phyloP scores from a whole-genome alignment of 2,329 filamentous ascomycete species.

The Botrytis cinerea region DNA sequence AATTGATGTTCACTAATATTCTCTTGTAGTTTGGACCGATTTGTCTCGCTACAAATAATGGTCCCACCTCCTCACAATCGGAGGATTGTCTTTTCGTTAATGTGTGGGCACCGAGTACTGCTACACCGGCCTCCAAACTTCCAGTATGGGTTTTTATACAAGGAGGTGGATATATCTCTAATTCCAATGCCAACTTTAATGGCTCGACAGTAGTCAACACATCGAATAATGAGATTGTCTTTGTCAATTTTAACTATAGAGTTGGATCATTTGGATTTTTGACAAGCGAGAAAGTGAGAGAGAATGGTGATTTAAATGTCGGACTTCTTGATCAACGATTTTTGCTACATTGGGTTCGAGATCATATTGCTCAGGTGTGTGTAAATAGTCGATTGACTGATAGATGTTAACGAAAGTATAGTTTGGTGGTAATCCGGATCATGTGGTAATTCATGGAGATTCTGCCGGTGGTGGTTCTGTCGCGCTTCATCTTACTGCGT shows the following conservation, averaged over 20 bases:
- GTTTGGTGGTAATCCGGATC: constrained; percentile 49
- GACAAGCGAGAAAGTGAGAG: constrained; percentile 55
- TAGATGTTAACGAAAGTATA: constrained; percentile 20
- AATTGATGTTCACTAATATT: background rate
- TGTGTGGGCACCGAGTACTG: constrained; percentile 47
- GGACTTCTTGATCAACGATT: constrained; percentile 65
- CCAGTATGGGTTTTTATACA: constrained; percentile 58
- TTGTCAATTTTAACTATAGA: constrained; percentile 64
- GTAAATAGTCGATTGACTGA: background rate
- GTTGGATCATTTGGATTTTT: constrained; percentile 65
- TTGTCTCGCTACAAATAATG: constrained; percentile 20
- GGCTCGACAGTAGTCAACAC: constrained; percentile 49
- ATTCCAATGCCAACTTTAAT: constrained; percentile 56
- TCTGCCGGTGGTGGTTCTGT: constrained; percentile 52
- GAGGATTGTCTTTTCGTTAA: constrained; percentile 50
- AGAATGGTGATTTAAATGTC: constrained; percentile 60
- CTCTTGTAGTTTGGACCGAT: constrained; percentile 23
- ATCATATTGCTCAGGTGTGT: constrained; percentile 54
- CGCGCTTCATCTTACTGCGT: constrained; percentile 42
- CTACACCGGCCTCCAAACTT: constrained; percentile 47
- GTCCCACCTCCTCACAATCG: constrained; percentile 10
- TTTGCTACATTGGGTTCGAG: constrained; percentile 61
- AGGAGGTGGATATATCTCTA: constrained; percentile 49
- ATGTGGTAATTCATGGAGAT: constrained; percentile 51
- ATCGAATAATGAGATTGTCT: constrained; percentile 51